These are phyloP conservation scores for Keqinozyma sinolaborantium DNA, from an alignment of 1,139 yeast species.

Conservation along the genomic window DNA sequence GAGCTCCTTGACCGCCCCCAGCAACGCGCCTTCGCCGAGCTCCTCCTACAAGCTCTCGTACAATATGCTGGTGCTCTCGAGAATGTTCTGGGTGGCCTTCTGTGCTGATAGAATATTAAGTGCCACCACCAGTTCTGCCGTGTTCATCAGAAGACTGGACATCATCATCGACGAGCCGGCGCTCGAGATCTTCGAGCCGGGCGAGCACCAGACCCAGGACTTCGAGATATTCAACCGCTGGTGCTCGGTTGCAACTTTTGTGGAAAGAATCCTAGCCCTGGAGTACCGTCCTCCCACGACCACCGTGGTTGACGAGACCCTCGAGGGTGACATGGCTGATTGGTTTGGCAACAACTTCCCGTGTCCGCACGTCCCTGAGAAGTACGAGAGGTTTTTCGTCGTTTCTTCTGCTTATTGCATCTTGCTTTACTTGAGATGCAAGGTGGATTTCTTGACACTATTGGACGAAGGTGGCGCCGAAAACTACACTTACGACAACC, in stretches of 20 bases:
- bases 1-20: constrained; percentile 22
- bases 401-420: constrained; percentile 2
- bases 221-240: constrained; percentile 16
- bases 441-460: neutral
- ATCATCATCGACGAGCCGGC: constrained; percentile 16
- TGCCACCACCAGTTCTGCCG: constrained; percentile 21
- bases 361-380: constrained; percentile 54
- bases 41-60: constrained; percentile 7
- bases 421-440: neutral
- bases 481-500: neutral
- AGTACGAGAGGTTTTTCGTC: constrained; percentile 55
- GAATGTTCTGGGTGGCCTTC: constrained; percentile 23
- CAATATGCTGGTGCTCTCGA: constrained; percentile 13
- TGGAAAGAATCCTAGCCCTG: constrained; percentile 17
- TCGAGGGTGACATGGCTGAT: constrained; percentile 14
- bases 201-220: constrained; percentile 11
- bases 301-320: constrained; percentile 11
- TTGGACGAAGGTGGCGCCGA: neutral
- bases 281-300: constrained; percentile 22
- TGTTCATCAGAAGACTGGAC: constrained; percentile 19
- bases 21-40: constrained; percentile 17
- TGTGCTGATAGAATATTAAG: constrained; percentile 22
- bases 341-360: constrained; percentile 60
- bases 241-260: constrained; percentile 14
- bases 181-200: constrained; percentile 16